A percentile compares a stretch with the other conserved stretches of the same genome.
Evolutionary conservation across 2,329 filamentous ascomycete genomes (phyloP).

Genomic region (Seiridium cupressi): DNA sequence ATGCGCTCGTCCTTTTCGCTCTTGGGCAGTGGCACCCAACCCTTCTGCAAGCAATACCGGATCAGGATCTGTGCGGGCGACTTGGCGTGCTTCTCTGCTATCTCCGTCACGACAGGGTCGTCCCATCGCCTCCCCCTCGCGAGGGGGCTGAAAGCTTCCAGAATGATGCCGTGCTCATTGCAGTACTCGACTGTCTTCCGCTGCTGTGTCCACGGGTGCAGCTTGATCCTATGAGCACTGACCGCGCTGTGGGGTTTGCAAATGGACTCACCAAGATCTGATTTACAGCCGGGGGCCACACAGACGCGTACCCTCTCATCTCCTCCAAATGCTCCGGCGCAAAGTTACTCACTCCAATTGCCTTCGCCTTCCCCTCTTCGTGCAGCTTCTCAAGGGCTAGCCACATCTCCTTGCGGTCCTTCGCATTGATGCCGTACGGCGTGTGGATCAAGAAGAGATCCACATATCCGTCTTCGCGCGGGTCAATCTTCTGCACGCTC

Average conservation of each 20-base stretch:
- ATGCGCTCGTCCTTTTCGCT: constrained; percentile 60
- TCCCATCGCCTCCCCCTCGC: constrained; percentile 61
- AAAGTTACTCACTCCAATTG: constrained; percentile 66
- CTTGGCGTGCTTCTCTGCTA: constrained; percentile 60
- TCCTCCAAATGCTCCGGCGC: constrained; percentile 67
- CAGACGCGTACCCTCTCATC: constrained; percentile 61
- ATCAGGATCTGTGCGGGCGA: constrained; percentile 65
- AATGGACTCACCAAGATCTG: constrained; percentile 61
- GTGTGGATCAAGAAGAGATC: constrained; percentile 54
- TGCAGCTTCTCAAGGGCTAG: constrained; percentile 61
- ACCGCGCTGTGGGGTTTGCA: not conserved
- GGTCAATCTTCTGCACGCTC: constrained; percentile 54
- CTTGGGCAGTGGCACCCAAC: constrained; percentile 67
- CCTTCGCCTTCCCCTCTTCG: constrained; percentile 56
- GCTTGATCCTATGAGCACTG: constrained; percentile 36
- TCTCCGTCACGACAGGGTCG: constrained; percentile 53
- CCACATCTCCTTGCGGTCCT: constrained; percentile 60
- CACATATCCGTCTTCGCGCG: not conserved
- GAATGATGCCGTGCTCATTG: constrained; percentile 54
- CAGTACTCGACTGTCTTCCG: constrained; percentile 47
- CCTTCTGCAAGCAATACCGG: constrained; percentile 68
- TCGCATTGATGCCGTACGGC: constrained; percentile 51
- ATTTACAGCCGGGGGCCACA: constrained; percentile 55
- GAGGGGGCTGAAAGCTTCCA: constrained; percentile 52
- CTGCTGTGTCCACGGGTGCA: constrained; percentile 70